These are phyloP conservation scores for Spizellomyces sp. DNA, from an alignment of 192 early-diverging fungal genomes.

Conservation along the genomic window DNA sequence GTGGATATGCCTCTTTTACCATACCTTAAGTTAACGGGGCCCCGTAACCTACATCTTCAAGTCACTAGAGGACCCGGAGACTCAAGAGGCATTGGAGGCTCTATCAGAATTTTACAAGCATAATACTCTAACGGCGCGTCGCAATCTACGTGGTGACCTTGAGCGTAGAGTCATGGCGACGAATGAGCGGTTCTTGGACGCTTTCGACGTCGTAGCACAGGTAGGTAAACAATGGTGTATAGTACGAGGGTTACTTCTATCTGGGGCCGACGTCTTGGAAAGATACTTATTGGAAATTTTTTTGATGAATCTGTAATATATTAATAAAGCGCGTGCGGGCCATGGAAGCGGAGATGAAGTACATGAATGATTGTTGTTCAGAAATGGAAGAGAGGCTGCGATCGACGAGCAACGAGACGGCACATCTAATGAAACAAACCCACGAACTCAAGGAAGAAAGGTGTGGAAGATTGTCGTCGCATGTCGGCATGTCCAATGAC, in stretches of 20 bases:
- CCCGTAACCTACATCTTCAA: background rate
- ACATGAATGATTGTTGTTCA: conserved; percentile 59
- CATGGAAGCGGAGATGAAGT: conserved; percentile 61
- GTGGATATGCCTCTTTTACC: background rate
- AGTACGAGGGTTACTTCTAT: too few relatives aligned
- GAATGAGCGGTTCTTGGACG: conserved; percentile 56
- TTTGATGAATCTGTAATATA: background rate
- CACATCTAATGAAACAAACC: conserved; percentile 66
- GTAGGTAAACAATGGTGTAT: conserved; percentile 23
- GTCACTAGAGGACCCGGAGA: conserved; percentile 64
- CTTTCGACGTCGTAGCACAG: conserved; percentile 58
- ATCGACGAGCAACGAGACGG: conserved; percentile 59
- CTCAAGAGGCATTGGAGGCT: conserved; percentile 64
- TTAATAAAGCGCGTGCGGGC: conserved; percentile 51
- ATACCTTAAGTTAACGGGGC: background rate
- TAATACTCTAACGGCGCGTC: conserved; percentile 52
- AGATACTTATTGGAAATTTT: background rate
- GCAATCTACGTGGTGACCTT: conserved; percentile 63
- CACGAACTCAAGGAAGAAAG: conserved; percentile 63
- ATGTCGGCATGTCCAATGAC: background rate
- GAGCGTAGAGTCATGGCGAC: conserved; percentile 56
- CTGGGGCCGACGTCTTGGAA: background rate
- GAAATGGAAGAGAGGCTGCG: conserved; percentile 63
- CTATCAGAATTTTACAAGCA: conserved; percentile 63
- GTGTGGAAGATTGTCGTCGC: conserved; percentile 39